Conservation (phyloP, 1,139 yeast genomes). For the Geotrichum bryndzae region DNA sequence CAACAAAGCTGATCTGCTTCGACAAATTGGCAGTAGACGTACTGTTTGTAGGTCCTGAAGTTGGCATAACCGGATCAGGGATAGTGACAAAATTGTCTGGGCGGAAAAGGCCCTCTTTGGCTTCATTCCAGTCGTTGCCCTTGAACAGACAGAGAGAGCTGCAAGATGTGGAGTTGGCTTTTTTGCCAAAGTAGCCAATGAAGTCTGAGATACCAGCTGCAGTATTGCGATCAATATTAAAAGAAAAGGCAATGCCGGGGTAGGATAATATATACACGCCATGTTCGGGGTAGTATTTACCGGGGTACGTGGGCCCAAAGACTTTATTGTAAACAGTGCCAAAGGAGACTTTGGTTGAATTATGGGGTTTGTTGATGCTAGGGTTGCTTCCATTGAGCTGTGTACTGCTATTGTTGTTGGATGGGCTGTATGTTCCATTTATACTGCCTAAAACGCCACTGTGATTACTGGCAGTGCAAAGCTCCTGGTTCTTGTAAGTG, state of each 20-base stretch:
- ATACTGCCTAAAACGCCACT: constrained; percentile 56
- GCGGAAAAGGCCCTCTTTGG: constrained; percentile 14
- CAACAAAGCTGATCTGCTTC: constrained; percentile 16
- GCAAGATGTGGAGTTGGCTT: constrained; percentile 22
- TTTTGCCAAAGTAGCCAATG: constrained; percentile 20
- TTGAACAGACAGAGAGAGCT: constrained; percentile 28
- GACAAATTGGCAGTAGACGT: not conserved
- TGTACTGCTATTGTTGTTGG: not conserved
- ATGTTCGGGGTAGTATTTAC: constrained; percentile 16
- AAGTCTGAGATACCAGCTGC: constrained; percentile 14
- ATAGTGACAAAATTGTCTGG: not conserved
- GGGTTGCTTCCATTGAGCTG: not conserved
- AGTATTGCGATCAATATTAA: constrained; percentile 19
- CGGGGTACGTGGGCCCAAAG: constrained; percentile 36
- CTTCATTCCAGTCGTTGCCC: constrained; percentile 31
- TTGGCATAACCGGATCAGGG: not conserved
- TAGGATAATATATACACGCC: constrained; percentile 28
- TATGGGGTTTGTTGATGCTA: not conserved
- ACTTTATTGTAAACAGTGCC: constrained; percentile 26
- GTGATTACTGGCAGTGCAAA: not conserved
- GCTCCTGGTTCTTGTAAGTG: constrained; percentile 22
- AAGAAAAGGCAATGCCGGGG: constrained; percentile 34
- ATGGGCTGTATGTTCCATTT: constrained; percentile 27
- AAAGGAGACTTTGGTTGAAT: not conserved
- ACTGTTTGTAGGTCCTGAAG: not conserved